Evolutionary conservation across 2,329 filamentous ascomycete species (phyloP), one percentile per base, ranked within the genome.

Genomic region (Gnomoniopsis sp.): DNA sequence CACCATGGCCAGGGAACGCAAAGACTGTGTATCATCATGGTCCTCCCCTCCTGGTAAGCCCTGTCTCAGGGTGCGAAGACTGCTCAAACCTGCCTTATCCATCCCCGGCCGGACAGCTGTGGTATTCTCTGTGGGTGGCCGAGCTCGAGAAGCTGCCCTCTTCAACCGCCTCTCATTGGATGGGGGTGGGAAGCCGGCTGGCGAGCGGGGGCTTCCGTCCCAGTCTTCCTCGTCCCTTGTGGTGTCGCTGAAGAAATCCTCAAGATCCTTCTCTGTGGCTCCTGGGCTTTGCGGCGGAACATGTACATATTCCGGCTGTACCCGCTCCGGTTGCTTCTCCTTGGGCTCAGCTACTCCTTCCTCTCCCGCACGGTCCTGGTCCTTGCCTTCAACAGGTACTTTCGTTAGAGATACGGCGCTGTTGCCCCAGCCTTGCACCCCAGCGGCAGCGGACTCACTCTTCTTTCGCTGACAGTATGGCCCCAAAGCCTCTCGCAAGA

Each of bases 401-500:
- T 61, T 59, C 41, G 55, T 44, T 8, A 62, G 57, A 6, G 60
- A 59, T 2, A 41, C 57, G 15, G 60, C 55, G 46, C 60, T 62
- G 41, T 62, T 62, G 2, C 60, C 60, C 60, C 60, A 62, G 4
- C 60, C 60, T 17, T 47, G 48, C 7, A 55, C 36, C 22, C 57
- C 57, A 14, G 60, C 60, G 15, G 60, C 60, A 38, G 55, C 57
- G 14, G 60, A 62, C n/a, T 62, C 57, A 46, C 44, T 62, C 49
- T 59, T 49, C 56, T 66, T 70, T 6, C 65, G 62, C 22, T 66
- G 64, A 49, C 69, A 68, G 62, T 73, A 73, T 52, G 71, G 70
- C 49, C 70, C 69, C 26, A 73, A 57, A 8, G 71, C 70, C 43
- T 67, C 69, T 41, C 70, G 65, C 36, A 73, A 64, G 22, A 71